phyloP scores from a whole-genome alignment of 164 flowering plant species.

The Nymphaea thermarum region DNA sequence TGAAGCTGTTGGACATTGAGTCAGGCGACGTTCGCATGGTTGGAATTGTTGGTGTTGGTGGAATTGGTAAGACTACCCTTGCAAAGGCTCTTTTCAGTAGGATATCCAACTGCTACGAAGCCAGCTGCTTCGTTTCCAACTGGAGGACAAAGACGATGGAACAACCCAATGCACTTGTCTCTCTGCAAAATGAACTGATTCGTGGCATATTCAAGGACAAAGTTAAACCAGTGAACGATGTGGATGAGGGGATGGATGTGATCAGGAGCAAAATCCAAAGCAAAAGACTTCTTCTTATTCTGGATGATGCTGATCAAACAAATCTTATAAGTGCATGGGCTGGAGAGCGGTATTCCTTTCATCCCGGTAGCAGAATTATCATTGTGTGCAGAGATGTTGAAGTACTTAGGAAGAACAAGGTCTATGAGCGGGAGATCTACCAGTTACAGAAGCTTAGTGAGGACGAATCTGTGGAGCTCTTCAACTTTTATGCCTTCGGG shows the following conservation, averaged over 20 bases:
- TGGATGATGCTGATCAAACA: not conserved
- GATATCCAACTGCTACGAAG: not conserved
- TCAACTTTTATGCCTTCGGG: not conserved
- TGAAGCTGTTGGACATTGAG: too few species aligned
- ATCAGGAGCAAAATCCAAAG: not conserved
- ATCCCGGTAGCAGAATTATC: constrained; percentile 7
- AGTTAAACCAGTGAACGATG: not conserved
- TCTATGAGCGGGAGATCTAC: not conserved
- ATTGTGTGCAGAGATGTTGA: not conserved
- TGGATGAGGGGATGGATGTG: not conserved
- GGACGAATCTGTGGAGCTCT: constrained; percentile 4
- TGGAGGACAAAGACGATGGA: not conserved
- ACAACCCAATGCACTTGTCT: too few species aligned
- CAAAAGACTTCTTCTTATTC: constrained; percentile 1
- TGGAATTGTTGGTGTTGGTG: too few species aligned
- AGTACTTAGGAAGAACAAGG: not conserved
- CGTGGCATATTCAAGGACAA: not conserved
- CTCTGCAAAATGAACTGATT: too few species aligned
- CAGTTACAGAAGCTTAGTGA: not conserved
- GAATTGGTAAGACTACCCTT: too few species aligned
- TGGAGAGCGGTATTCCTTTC: constrained; percentile 1
- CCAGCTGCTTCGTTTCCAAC: not conserved
- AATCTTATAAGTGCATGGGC: not conserved
- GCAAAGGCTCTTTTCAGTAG: too few species aligned
- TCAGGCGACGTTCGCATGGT: too few species aligned